A percentile compares a stretch with the other conserved stretches of the same genome.
Conservation (phyloP, 2,329 filamentous ascomycete species). For the Septoria petroselini region DNA sequence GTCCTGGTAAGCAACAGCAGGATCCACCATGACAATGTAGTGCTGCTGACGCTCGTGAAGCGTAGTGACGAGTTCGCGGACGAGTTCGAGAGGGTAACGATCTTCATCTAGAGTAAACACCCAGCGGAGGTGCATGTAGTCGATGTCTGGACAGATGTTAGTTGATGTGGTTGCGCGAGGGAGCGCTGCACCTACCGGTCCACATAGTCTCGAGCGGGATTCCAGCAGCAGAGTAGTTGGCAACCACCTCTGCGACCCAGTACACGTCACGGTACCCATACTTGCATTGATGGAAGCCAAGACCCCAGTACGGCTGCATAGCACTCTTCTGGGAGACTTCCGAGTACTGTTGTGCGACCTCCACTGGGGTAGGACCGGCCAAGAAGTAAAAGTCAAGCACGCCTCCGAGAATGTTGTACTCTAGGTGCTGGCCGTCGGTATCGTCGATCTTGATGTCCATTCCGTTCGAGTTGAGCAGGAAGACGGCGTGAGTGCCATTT, state of each 20-base stretch:
- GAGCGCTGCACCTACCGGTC: slow-evolving; percentile 54
- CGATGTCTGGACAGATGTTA: slow-evolving; percentile 34
- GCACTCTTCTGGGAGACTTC: slow-evolving; percentile 50
- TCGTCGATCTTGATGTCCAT: slow-evolving; percentile 76
- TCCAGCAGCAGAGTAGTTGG: slow-evolving; percentile 60
- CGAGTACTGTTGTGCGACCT: slow-evolving; percentile 51
- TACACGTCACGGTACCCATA: slow-evolving; percentile 56
- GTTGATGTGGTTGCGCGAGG: background rate
- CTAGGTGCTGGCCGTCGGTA: slow-evolving; percentile 64
- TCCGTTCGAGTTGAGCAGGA: slow-evolving; percentile 67
- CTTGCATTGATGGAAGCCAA: slow-evolving; percentile 54
- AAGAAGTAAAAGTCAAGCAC: slow-evolving; percentile 64
- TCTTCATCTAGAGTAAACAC: slow-evolving; percentile 65
- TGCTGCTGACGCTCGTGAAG: slow-evolving; percentile 45
- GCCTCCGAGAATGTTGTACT: slow-evolving; percentile 76
- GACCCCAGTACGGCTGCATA: slow-evolving; percentile 53
- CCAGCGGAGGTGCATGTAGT: slow-evolving; percentile 46
- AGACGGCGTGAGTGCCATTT: slow-evolving; percentile 60
- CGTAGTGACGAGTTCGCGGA: slow-evolving; percentile 62
- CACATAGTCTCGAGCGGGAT: slow-evolving; percentile 72
- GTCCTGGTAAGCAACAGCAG: slow-evolving; percentile 52
- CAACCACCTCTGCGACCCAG: slow-evolving; percentile 63
- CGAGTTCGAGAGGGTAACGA: slow-evolving; percentile 58
- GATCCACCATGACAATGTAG: slow-evolving; percentile 68
- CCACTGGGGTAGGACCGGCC: slow-evolving; percentile 46